Evolutionary conservation across 2,329 filamentous ascomycete species (phyloP).

Genomic region (Aureobasidium vineae): DNA sequence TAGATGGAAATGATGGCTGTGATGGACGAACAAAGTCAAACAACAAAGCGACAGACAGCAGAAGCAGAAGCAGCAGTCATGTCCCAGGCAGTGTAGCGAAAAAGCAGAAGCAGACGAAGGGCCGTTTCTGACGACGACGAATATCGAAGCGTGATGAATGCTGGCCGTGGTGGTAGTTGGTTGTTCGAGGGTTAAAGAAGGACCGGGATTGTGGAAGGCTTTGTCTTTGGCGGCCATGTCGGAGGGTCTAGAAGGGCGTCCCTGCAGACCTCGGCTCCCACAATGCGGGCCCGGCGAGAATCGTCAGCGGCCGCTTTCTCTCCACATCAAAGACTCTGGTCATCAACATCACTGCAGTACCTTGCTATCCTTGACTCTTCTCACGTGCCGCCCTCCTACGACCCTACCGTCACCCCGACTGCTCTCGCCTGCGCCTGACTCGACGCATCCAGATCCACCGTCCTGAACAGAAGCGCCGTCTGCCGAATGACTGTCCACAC

Average conservation of each 20-base stretch:
- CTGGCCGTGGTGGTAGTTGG: neutral
- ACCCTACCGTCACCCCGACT: neutral
- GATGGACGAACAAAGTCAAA: neutral
- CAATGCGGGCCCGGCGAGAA: neutral
- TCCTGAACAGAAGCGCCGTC: neutral
- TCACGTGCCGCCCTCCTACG: neutral
- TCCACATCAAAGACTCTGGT: conserved; percentile 6
- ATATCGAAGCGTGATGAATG: neutral
- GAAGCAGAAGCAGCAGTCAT: neutral
- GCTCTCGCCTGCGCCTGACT: neutral
- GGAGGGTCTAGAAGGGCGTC: neutral
- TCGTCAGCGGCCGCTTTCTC: conserved; percentile 5
- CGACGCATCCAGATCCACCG: neutral
- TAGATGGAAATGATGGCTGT: neutral
- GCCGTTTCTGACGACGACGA: neutral
- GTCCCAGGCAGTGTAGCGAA: neutral
- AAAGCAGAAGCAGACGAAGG: neutral
- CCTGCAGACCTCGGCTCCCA: neutral
- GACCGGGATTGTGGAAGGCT: neutral
- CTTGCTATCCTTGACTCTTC: neutral
- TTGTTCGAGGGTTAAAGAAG: neutral
- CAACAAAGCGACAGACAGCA: neutral
- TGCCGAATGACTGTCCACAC: conserved; percentile 1
- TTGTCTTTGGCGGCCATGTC: neutral
- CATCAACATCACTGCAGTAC: neutral